Evolutionary conservation across 208 protist genomes (phyloP), one percentile per base, ranked within the genome.

Genomic region (Trypanosoma scelopori): DNA sequence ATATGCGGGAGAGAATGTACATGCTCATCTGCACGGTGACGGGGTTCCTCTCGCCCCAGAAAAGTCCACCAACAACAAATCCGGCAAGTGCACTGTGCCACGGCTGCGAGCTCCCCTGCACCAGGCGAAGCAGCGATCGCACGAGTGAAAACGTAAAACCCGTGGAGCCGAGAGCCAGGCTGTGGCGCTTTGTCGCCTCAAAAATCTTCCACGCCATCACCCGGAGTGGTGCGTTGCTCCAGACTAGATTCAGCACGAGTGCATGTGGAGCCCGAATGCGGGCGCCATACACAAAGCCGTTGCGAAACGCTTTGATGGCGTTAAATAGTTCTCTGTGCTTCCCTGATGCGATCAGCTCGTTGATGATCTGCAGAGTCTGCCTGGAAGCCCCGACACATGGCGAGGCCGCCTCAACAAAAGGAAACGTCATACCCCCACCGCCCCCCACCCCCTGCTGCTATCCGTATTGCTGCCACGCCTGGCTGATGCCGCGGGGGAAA

Each of bases 21-120:
- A 97, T 91, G 68, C 85, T 91, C 84, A 97, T 93, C 74, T 97
- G 91, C 60, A 89, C 70, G 55, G 91, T 82, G 20, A 97, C 82
- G 53, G 79, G 84, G 58, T 74, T 82, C 55, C 69, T 27, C 55
- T 93, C 79, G 1, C 85, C 83, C 88, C 91, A 97, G 64, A 83
- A 89, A 52, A 76, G 45, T 37, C 18, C 66, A 6, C 91, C 91
- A 25, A 93, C 72, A 46, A 88, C 5, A 64, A 92, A 90, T 39
- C 91, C 91, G n/a, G 80, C 89, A 2, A 95, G 42, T 0, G 85
- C 81, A 62, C 65, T 74, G 72, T 95, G 91, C 91, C 89, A 92
- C 22, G 69, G 25, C 35, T 64, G 60, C 23, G 64, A 53, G 5
- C 27, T 52, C 30, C 85, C 82, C 41, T 85, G 63, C 25, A 84